Evolutionary conservation across 371 early-diverging fungal genomes (phyloP).

Genomic region (Mortierella sp.): DNA sequence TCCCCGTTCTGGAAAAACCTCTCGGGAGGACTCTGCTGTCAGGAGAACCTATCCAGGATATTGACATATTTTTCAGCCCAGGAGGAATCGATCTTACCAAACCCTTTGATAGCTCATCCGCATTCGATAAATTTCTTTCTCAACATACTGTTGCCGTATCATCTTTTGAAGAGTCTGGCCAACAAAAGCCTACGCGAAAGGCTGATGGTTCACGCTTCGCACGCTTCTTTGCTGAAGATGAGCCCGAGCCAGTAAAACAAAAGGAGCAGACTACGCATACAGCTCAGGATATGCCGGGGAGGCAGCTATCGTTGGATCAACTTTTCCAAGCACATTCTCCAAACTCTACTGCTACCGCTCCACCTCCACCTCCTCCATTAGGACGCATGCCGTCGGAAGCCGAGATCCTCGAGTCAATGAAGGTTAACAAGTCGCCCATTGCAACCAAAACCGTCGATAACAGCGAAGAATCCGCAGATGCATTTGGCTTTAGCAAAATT

Average conservation of each 20-base stretch:
- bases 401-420: slow-evolving; percentile 67
- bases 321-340: slow-evolving; percentile 62
- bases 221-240: slow-evolving; percentile 68
- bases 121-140: slow-evolving; percentile 61
- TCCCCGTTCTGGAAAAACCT: slow-evolving; percentile 19
- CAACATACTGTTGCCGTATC: slow-evolving; percentile 57
- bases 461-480: slow-evolving; percentile 60
- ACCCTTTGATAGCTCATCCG: slow-evolving; percentile 50
- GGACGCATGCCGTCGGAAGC: slow-evolving; percentile 70
- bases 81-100: slow-evolving; percentile 57
- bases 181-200: slow-evolving; percentile 38
- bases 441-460: slow-evolving; percentile 20
- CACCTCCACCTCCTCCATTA: slow-evolving; percentile 24
- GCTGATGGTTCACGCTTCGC: slow-evolving; percentile 74
- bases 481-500: slow-evolving; percentile 71
- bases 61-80: slow-evolving; percentile 58
- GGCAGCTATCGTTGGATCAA: slow-evolving; percentile 62
- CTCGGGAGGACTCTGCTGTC: slow-evolving; percentile 27
- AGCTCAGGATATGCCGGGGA: slow-evolving; percentile 25
- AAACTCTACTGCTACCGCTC: slow-evolving; percentile 17
- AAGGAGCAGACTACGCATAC: neutral
- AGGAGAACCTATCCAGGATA: slow-evolving; percentile 51
- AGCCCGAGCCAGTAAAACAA: slow-evolving; percentile 23
- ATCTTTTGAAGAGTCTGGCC: slow-evolving; percentile 18
- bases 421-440: slow-evolving; percentile 55